Evolutionary conservation across 2,329 filamentous ascomycete species (phyloP), one percentile per base, ranked within the genome.

Genomic region (Verticillium longisporum): DNA sequence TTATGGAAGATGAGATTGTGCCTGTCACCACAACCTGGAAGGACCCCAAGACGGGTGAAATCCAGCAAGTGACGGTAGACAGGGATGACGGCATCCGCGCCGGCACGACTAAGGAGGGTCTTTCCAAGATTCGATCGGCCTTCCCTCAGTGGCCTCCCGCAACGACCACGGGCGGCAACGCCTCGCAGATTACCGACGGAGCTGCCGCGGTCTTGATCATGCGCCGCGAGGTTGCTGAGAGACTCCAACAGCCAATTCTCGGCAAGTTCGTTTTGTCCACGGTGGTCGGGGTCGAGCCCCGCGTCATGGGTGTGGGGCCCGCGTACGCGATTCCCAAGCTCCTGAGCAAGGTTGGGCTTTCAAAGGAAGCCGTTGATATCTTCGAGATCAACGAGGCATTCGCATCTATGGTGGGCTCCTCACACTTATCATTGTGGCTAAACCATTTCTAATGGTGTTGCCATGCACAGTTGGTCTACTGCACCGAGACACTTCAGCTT

Each of bases 31-130:
- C 85, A 10, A 89, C 93, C 75, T 92, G 86, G 77, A 90, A 91
- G 71, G 91, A 98, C 77, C 91, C 90, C 66, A 97, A 97, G 85
- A 87, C 90, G 13, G 90, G 90, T 62, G 89, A 97, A 78, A 86
- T 86, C 71, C 91, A 90, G 78, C 87, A 88, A 66, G 80, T 91
- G 66, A 87, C 82, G 1, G 72, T 90, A 38, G 85, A 82, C 53
- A 83, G 80, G 68, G 88, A 91, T 68, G 88, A 91, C 74, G 89
- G 89, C n/a, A 83, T 88, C 61, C 80, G 88, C 62, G 84, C 81
- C 62, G 88, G 88, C 26, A 91, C 88, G 54, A 91, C 88, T 0
- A 85, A 79, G 65, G 88, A 91, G 72, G 77, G 78, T 1, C 75
- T 91, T 64, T 74, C 74, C 64, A 91, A 91, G 79, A 84, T 91